These are phyloP conservation scores for Ophiocordyceps robertsii DNA, from an alignment of 2,329 filamentous ascomycete species.

Conservation along the genomic window DNA sequence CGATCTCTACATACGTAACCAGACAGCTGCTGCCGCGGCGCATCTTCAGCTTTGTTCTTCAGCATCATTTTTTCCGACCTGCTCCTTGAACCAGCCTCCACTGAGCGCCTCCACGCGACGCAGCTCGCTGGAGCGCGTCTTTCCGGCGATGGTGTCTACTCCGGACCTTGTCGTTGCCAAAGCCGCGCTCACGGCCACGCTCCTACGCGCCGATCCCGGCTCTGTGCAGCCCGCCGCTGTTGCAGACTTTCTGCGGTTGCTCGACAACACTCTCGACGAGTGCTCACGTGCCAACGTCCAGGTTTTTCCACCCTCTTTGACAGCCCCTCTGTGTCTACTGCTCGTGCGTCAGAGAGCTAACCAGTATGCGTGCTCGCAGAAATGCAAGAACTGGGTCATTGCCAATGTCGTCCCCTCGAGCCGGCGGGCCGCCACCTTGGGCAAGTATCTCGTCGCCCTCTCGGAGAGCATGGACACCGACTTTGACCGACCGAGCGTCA, in stretches of 20 bases:
- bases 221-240: slow-evolving; percentile 57
- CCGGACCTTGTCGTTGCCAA: slow-evolving; percentile 67
- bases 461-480: slow-evolving; percentile 30
- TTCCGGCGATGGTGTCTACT: slow-evolving; percentile 39
- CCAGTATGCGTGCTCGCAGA: slow-evolving; percentile 33
- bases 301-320: slow-evolving; percentile 48
- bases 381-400: slow-evolving; percentile 78
- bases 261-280: slow-evolving; percentile 51
- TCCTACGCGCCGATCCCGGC: slow-evolving; percentile 61
- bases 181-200: slow-evolving; percentile 60
- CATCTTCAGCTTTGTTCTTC: too few species aligned
- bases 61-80: too few species aligned
- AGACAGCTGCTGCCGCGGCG: too few species aligned
- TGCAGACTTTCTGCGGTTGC: slow-evolving; percentile 50
- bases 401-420: slow-evolving; percentile 56
- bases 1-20: too few species aligned
- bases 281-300: slow-evolving; percentile 76
- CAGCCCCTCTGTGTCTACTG: slow-evolving; percentile 1
- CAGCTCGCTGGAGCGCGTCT: background rate
- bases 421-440: slow-evolving; percentile 51
- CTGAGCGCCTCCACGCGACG: background rate
- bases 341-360: background rate
- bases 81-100: background rate
- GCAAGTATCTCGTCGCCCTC: slow-evolving; percentile 62
- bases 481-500: slow-evolving; percentile 35